Evolutionary conservation across 148 eudicot species (phyloP), one percentile per base, ranked within the genome.

Genomic region (Talinum fruticosum): DNA sequence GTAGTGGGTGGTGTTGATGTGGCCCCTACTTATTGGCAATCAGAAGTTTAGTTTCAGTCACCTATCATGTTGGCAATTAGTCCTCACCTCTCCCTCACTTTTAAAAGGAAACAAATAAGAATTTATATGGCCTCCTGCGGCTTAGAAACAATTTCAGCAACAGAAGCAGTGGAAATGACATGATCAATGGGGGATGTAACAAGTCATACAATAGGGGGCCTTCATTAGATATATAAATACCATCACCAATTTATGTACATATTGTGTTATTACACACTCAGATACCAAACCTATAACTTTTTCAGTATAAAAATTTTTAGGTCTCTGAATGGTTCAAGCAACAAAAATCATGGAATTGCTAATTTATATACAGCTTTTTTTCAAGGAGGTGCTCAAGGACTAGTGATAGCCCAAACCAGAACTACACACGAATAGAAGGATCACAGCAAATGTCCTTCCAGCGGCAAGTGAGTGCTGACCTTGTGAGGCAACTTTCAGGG

Each of bases 281-380:
- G 32, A 26, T 62, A 1, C 4, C 66, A 62, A 24, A 62, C 8
- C 66, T 62, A 62, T 26, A 62, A 10, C 33, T 62, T 62, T 62
- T 62, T 33, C 14, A 62, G 33, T 26, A 10, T 26, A 62, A 12
- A 62, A 51, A 10, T 26, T 62, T 62, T 10, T 8, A 62, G 32
- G 32, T 62, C 66, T 18, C 10, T n/a, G 6, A 62, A 62, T 23
- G 33, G 32, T 62, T 62, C n/a, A 32, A 73, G 66, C 28, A 73
- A 10, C 54, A 73, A 72, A 79, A 75, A 79, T 24, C 69, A 71
- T 75, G 41, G 76, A 75, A 71, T 51, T 75, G 79, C 73, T 82
- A 57, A 69, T 69, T 21, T 82, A 82, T 82, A 69, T 75, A 79
- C 82, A 82, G 35, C 36, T 26, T 45, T 30, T 71, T 62, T 26